Percentiles rank a stretch among this genome's conserved stretches.
Conservation (phyloP, 2,329 filamentous ascomycete species). For the Fusarium haematococcum region DNA sequence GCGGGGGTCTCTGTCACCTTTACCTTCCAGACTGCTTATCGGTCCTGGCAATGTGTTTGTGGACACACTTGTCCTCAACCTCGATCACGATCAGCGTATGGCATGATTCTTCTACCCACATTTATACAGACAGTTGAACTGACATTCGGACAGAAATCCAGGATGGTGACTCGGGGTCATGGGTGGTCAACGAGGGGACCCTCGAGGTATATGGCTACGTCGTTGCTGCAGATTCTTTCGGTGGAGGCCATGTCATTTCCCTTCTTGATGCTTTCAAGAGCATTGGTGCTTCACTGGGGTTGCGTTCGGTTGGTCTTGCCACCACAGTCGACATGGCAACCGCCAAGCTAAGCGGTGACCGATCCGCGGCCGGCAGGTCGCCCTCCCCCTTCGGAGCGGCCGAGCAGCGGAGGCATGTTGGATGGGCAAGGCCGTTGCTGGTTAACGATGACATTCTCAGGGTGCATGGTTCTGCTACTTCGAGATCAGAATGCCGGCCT, state of each 20-base stretch:
- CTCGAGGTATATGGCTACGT: not conserved
- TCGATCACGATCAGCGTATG: not conserved
- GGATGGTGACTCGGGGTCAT: not conserved
- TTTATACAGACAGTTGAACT: not conserved
- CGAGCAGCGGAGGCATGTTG: not conserved
- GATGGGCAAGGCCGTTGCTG: too few species aligned
- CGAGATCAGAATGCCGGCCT: not conserved
- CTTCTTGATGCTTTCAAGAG: not conserved
- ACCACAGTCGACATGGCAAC: not conserved
- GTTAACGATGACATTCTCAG: too few species aligned
- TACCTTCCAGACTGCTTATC: not conserved
- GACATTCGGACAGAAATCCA: not conserved
- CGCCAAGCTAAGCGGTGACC: not conserved
- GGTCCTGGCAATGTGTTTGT: not conserved
- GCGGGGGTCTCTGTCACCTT: not conserved
- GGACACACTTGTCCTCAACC: not conserved
- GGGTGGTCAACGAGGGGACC: not conserved
- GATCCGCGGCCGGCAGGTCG: not conserved
- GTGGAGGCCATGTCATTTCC: not conserved
- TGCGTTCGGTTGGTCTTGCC: not conserved
- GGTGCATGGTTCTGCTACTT: too few species aligned
- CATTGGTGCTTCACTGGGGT: accelerated
- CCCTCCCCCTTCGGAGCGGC: not conserved
- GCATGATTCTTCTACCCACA: not conserved
- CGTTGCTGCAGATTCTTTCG: not conserved